Percentiles rank a stretch among this genome's conserved stretches.
Conservation (phyloP, 441 rosid species). For the Erodium chrysanthum region DNA sequence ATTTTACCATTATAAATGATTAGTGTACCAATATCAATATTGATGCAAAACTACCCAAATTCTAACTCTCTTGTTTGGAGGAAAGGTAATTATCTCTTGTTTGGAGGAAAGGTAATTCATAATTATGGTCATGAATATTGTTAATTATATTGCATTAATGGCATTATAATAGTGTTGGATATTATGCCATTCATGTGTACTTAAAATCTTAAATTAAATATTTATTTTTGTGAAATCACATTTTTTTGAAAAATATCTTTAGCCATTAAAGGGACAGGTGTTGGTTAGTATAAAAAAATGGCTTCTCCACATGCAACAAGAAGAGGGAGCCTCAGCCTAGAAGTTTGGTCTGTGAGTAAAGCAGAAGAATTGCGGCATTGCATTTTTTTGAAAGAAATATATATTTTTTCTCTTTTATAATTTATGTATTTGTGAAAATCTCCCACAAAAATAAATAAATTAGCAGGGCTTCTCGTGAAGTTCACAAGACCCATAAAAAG, state of each 20-base stretch:
- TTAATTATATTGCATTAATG: neutral
- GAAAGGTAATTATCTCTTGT: too few relatives aligned
- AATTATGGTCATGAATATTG: neutral
- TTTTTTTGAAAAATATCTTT: neutral
- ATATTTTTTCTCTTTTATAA: neutral
- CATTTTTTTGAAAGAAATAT: neutral
- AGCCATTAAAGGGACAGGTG: neutral
- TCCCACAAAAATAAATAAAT: neutral
- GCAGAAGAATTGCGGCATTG: conserved; percentile 2
- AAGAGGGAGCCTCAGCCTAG: neutral
- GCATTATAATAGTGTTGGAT: too few relatives aligned
- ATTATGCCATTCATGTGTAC: neutral
- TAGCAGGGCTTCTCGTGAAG: neutral
- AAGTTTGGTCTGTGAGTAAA: neutral
- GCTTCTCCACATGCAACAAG: neutral
- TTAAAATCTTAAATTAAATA: neutral
- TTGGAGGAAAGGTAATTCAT: neutral
- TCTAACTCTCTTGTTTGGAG: neutral
- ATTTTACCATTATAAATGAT: too few relatives aligned
- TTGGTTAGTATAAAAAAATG: neutral
- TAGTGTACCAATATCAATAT: too few relatives aligned
- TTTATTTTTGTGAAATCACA: neutral
- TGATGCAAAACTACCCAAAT: neutral
- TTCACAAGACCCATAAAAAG: conserved; percentile 6
- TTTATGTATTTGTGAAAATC: neutral